Base-by-base conservation (phyloP, 2,329 filamentous ascomycete genomes). In the Ascochyta koolunga region DNA sequence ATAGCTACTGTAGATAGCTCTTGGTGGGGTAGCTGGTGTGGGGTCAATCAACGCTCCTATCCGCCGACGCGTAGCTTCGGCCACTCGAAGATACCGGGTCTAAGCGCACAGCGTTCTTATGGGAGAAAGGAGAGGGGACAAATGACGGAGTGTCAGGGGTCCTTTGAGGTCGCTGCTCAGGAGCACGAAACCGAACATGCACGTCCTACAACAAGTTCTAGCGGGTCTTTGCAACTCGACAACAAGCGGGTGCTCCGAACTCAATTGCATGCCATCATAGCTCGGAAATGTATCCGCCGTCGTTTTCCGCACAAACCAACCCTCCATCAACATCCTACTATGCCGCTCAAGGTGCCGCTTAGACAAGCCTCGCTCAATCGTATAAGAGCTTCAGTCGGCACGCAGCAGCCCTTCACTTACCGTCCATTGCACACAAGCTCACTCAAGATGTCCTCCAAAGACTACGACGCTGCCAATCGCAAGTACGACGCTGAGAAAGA, bases 401-500 rank as follows among this genome's bases (percentile, higher is more conserved):
- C 37, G 41, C 32, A 13, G n/a, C 29, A 11, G 21, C n/a, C 7
- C 32, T 5, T 24, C 4, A 24, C 11, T 4, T 24, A 33, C 27
- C 41, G 41, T 13, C 9, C 10, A 44, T 40, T 45, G 15, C 24
- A 18, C 36, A 16, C n/a, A 21, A 50, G 19, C 36, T 21, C 13
- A 29, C 41, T 19, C 36, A 50, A 24, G 19, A 54, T 54, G 51
- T 44, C 51, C 19, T 41, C 44, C 13, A 43, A 44, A 32, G 24
- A 40, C 22, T 16, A 27, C 25, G 24, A 15, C n/a, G 39, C 38
- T 19, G 47, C 47, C 16, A 40, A 38, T 27, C 73, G 32, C 77
- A 76, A 68, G 56, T 73, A 59, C 44, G 79, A 82, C 53, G 73
- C 76, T 21, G 79, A 82, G 60, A 75, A 77, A 18, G 60, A 70